Percentiles rank a stretch among this genome's conserved stretches.
These are phyloP conservation scores for Odonthalia washingtoniensis DNA, from an alignment of 31 red algal species.

Conservation along the genomic window DNA sequence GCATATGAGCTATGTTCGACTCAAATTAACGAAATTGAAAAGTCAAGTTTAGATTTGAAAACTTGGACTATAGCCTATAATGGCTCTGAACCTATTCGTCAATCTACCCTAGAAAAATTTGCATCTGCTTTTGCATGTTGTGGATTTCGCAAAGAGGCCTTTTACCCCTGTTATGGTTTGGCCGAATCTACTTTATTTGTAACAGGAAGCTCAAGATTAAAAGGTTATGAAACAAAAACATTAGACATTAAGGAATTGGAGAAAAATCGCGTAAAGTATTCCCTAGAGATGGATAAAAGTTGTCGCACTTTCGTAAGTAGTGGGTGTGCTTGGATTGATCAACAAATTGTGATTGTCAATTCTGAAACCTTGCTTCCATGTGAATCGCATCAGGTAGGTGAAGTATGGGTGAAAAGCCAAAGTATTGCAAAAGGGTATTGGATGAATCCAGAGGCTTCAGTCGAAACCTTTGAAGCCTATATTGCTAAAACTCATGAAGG, in stretches of 20 bases:
- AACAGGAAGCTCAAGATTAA: background rate
- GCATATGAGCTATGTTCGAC: background rate
- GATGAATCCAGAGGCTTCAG: background rate
- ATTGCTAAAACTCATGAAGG: background rate
- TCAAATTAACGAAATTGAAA: background rate
- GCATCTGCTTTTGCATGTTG: background rate
- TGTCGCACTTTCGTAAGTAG: slow-evolving; percentile 5
- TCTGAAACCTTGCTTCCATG: background rate
- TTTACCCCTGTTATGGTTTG: slow-evolving; percentile 8
- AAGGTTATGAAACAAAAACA: background rate
- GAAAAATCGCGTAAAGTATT: slow-evolving; percentile 16
- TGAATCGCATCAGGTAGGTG: background rate
- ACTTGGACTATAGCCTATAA: background rate
- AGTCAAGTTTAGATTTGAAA: background rate
- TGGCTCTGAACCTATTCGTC: slow-evolving; percentile 9
- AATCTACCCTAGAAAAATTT: slow-evolving; percentile 9
- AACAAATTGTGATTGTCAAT: slow-evolving; percentile 21
- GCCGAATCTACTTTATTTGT: slow-evolving; percentile 20
- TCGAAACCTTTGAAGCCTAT: slow-evolving; percentile 10
- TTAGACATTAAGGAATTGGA: slow-evolving; percentile 20
- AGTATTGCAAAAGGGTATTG: slow-evolving; percentile 22
- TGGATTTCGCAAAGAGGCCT: slow-evolving; percentile 12
- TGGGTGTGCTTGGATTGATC: background rate
- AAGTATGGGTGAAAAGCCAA: slow-evolving; percentile 5
- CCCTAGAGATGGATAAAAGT: background rate